Conservation (phyloP, 768 basidiomycete species). For the Tylopilus rubrobrunneus region DNA sequence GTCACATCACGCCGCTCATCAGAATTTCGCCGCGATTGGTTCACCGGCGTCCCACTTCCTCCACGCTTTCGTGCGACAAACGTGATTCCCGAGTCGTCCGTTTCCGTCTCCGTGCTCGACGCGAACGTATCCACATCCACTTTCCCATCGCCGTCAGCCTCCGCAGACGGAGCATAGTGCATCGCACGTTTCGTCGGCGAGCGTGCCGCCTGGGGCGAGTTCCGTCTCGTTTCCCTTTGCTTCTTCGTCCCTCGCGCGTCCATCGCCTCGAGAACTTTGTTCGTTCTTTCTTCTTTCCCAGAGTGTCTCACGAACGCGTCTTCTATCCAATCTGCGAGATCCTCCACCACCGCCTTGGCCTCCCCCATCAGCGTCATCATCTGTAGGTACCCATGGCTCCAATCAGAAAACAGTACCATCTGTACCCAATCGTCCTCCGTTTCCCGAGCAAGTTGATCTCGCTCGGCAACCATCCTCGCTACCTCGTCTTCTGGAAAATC, state of each 20-base stretch:
- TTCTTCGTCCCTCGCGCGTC: conserved; percentile 18
- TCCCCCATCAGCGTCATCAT: conserved; percentile 88
- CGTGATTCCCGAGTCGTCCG: conserved; percentile 66
- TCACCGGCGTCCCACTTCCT: conserved; percentile 26
- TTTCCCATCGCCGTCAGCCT: conserved; percentile 3
- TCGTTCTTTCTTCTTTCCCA: conserved; percentile 26
- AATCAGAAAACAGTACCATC: conserved; percentile 89
- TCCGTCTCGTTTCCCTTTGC: conserved; percentile 22
- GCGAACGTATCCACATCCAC: conserved; percentile 30
- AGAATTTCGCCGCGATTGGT: conserved; percentile 18
- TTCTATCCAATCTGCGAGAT: conserved; percentile 90
- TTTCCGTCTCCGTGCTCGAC: conserved; percentile 66
- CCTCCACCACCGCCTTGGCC: conserved; percentile 71
- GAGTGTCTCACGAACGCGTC: conserved; percentile 54
- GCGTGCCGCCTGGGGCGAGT: conserved; percentile 19
- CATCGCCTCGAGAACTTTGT: conserved; percentile 14
- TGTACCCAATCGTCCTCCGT: conserved; percentile 94
- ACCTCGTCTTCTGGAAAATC: conserved; percentile 29
- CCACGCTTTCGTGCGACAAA: conserved; percentile 60
- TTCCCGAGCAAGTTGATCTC: conserved; percentile 58
- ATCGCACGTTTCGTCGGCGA: conserved; percentile 22
- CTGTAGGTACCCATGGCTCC: conserved; percentile 97
- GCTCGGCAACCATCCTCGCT: conserved; percentile 50
- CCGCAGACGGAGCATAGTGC: not conserved
- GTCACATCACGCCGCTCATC: conserved; percentile 15